Base-by-base conservation (phyloP, 495 filamentous ascomycete genomes). In the Lophiotrema nucula region DNA sequence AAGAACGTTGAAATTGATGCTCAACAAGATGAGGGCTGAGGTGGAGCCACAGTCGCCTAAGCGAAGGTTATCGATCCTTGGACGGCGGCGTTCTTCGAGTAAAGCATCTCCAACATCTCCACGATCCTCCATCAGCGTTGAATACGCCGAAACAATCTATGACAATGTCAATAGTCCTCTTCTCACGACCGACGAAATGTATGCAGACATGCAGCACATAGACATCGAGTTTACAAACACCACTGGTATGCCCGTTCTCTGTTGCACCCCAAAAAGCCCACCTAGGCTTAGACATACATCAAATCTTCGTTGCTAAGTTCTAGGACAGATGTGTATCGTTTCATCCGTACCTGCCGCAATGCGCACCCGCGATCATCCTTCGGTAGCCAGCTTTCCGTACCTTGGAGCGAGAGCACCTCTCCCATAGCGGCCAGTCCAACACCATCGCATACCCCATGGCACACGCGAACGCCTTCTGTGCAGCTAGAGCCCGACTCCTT, bases 151-250 rank as follows among this genome's bases (percentile, higher is more conserved):
- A 4, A 10, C 16, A 16, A 10, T 47, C 4, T 47, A 47, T 22
- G 44, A 47, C 26, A 11, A 16, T 8, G 16, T 47, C 22, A 47
- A 47, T 23, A 16, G 4, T 10, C 8, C 44, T 23, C 44, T 47
- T 12, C 10, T 47, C 22, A 21, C 44, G 4, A 10, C 13, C 15
- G 22, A 21, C 13, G 44, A 47, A 16, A 8, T 4, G 13, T 47
- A 47, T 22, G 22, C 4, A 16, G 44, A 21, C 4, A 47, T 47
- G 44, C 8, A 47, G 8, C 26, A 23, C 16, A 10, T 47, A 23
- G 44, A 47, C 4, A 47, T 47, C 26, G 44, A 47, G 44, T 47
- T 47, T 43, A 43, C 12, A 10, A 43, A 43, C 8, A 43, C 6
- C 19, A 11, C 11, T 15, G 39, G 39, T 43, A 43, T 19, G 39